Evolutionary conservation across 129 eudicot species (phyloP), one percentile per base, ranked within the genome.

Genomic region (Saussurea involucrata): DNA sequence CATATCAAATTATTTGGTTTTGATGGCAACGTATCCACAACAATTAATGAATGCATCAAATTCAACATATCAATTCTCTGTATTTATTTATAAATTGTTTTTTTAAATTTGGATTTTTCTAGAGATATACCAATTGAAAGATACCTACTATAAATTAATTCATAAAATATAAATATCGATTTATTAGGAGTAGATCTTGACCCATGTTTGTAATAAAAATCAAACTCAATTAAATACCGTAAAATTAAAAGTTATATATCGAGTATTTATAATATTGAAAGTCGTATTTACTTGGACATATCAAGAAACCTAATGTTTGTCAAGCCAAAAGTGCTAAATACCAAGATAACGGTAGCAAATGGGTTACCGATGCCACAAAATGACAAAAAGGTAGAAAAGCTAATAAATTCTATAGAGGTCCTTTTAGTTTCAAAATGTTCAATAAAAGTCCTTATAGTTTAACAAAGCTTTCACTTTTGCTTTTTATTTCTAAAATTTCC

Each of bases 1-100:
- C 71, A 71, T 13, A 42, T 63, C 73, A 64, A 63, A 69, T 57
- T 57, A 78, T 71, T 60, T 78, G 64, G 77, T 63, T 70, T 61
- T 63, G 66, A 79, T 79, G 53, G 77, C 32, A 25, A 71, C 72
- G 63, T 17, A 46, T 61, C 64, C 22, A 58, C 42, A 69, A 8
- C 20, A 71, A 60, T 18, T 6, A 60, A 27, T 37, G 65, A 57
- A 69, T 37, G 63, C 32, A 33, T 36, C 46, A 49, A 46, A 66
- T 13, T 18, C 40, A 20, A 20, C 42, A 22, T 3, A 49, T 31
- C 37, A 42, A 42, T 73, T 73, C 24, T 58, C 64, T 58, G 10
- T n/a, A n/a, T 58, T 58, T 49, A 49, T n/a, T 49, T 49, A 49
- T 17, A 49, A 49, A 15, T 17, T 49, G 58, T 15, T 49, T 11